These are phyloP conservation scores for Ettlia oleoabundans DNA, from an alignment of 139 green algal species.

Conservation along the genomic window DNA sequence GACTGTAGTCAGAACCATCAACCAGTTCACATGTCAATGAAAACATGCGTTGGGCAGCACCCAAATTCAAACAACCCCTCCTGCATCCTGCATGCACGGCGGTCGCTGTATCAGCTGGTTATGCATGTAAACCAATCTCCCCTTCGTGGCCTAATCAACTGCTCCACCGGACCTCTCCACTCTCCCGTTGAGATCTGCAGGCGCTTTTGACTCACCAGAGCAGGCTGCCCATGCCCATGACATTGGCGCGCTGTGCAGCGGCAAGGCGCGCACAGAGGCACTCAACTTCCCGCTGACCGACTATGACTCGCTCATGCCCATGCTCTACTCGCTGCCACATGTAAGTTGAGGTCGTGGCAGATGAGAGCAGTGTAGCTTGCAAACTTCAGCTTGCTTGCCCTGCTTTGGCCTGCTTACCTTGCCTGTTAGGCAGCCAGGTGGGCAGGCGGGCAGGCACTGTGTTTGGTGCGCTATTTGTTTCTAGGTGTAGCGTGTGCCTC, in stretches of 20 bases:
- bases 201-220: constrained; percentile 19
- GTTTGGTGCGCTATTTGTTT: background rate
- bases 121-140: background rate
- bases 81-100: background rate
- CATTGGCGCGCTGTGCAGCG: constrained; percentile 34
- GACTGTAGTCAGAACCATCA: no score
- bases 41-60: no score
- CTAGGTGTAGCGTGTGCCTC: background rate
- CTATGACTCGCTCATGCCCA: constrained; percentile 15
- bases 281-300: constrained; percentile 33
- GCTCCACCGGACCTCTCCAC: background rate
- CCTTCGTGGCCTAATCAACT: background rate
- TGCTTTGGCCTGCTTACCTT: no score
- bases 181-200: background rate
- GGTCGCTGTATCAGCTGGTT: no score
- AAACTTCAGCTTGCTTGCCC: no score
- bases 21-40: no score
- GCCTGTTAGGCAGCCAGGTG: no score
- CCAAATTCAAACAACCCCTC: no score
- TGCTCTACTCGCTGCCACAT: constrained; percentile 25
- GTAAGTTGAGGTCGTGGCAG: background rate
- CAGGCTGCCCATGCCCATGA: constrained; percentile 31
- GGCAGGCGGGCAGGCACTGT: no score
- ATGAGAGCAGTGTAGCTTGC: background rate
- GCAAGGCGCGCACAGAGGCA: constrained; percentile 13